Percentiles rank a stretch among this genome's conserved stretches.
Evolutionary conservation across 169 alveolate genomes (phyloP).

Genomic region (Theileria sp.): DNA sequence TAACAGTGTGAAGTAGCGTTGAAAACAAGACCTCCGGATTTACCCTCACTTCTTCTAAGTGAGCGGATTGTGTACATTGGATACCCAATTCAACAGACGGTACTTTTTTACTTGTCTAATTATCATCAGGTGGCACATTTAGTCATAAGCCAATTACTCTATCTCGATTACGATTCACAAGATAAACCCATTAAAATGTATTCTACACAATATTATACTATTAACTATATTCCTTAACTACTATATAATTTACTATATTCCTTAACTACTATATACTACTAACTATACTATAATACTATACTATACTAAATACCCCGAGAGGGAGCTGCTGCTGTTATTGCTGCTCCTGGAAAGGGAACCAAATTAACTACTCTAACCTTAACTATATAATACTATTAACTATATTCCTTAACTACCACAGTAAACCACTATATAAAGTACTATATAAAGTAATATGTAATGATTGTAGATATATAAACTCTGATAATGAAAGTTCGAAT

Average conservation of each 20-base stretch:
- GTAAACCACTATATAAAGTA: too few relatives aligned
- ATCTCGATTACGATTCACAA: slow-evolving; percentile 70
- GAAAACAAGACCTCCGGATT: slow-evolving; percentile 42
- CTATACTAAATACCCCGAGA: neutral
- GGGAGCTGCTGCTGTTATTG: too few relatives aligned
- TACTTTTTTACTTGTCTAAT: neutral
- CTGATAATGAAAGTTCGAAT: slow-evolving; percentile 60
- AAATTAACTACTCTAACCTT: too few relatives aligned
- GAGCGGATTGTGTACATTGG: slow-evolving; percentile 71
- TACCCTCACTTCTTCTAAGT: slow-evolving; percentile 66
- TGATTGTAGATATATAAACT: slow-evolving; percentile 58
- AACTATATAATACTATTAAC: too few relatives aligned
- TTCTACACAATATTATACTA: neutral
- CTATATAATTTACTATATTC: too few relatives aligned
- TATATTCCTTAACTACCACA: too few relatives aligned
- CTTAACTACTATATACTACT: too few relatives aligned
- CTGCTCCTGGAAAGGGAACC: too few relatives aligned
- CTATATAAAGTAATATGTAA: too few relatives aligned
- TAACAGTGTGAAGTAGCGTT: neutral
- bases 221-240: too few relatives aligned
- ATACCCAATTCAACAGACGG: slow-evolving; percentile 68
- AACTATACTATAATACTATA: too few relatives aligned
- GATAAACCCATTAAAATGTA: slow-evolving; percentile 74
- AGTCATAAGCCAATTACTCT: slow-evolving; percentile 67
- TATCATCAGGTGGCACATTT: slow-evolving; percentile 56